These are phyloP conservation scores for Ganoderma boninense DNA, from an alignment of 1,284 basidiomycete genomes.

Conservation along the genomic window DNA sequence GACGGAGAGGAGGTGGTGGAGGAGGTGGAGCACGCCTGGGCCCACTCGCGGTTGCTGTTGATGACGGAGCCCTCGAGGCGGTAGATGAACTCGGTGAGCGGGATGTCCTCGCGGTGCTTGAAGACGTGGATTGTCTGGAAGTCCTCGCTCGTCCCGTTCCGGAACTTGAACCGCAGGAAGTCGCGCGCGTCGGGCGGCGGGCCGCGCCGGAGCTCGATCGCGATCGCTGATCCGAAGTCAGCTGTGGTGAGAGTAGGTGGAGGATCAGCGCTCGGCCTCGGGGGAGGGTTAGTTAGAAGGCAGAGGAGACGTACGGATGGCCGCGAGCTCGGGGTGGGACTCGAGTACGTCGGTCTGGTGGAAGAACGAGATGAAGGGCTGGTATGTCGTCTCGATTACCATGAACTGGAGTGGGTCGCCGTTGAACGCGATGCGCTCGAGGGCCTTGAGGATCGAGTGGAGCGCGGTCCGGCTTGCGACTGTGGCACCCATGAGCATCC, in stretches of 20 bases:
- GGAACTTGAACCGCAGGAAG: constrained; percentile 86
- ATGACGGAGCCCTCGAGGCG: constrained; percentile 76
- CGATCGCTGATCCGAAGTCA: constrained; percentile 80
- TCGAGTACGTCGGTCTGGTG: constrained; percentile 73
- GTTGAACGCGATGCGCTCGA: constrained; percentile 81
- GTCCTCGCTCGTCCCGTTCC: constrained; percentile 75
- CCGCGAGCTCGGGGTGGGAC: constrained; percentile 64
- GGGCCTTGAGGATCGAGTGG: constrained; percentile 71
- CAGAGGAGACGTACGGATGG: constrained; percentile 60
- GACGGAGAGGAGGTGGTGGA: constrained; percentile 27
- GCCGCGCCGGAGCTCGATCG: constrained; percentile 81
- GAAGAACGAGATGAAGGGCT: constrained; percentile 90
- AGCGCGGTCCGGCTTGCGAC: constrained; percentile 85
- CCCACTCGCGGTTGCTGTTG: constrained; percentile 75
- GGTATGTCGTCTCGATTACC: constrained; percentile 83
- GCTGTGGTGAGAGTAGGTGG: constrained; percentile 50
- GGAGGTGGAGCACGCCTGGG: constrained; percentile 58
- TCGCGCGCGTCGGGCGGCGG: constrained; percentile 78
- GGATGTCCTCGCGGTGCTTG: constrained; percentile 73
- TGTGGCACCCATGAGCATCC: constrained; percentile 37
- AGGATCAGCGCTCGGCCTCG: constrained; percentile 18
- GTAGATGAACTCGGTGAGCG: constrained; percentile 82
- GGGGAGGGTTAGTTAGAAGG: background rate
- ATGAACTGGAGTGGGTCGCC: constrained; percentile 81
- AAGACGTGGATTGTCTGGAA: constrained; percentile 74